These are phyloP conservation scores for Trichosporon coremiiforme DNA, from an alignment of 1,284 basidiomycete species.

Conservation along the genomic window DNA sequence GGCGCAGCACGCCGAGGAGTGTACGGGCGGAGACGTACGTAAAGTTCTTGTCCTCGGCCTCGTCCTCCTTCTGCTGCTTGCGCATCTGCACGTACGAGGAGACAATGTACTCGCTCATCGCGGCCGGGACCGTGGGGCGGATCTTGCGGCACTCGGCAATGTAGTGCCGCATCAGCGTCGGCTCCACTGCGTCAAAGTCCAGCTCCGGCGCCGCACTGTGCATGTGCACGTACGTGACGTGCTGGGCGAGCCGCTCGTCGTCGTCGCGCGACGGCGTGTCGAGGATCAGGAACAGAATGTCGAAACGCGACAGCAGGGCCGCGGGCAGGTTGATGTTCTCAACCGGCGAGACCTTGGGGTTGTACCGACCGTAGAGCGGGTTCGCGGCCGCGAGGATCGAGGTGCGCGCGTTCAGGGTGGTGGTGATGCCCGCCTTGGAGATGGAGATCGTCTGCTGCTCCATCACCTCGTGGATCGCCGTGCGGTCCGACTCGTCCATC, in stretches of 20 bases:
- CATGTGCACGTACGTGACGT: slow-evolving; percentile 99
- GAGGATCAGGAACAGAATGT: slow-evolving; percentile 93
- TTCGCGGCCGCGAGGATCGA: slow-evolving; percentile 98
- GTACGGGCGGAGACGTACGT: slow-evolving; percentile 97
- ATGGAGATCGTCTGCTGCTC: slow-evolving; percentile 99
- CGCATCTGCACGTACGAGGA: slow-evolving; percentile 94
- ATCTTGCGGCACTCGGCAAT: slow-evolving; percentile 90
- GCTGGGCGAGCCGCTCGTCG: slow-evolving; percentile 93
- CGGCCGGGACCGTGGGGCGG: slow-evolving; percentile 80
- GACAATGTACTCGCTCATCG: slow-evolving; percentile 90
- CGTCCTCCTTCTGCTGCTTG: slow-evolving; percentile 87
- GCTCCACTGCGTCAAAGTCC: slow-evolving; percentile 74
- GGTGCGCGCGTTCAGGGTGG: slow-evolving; percentile 96
- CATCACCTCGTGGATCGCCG: slow-evolving; percentile 99
- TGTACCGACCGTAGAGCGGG: slow-evolving; percentile 96
- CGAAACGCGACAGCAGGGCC: slow-evolving; percentile 92
- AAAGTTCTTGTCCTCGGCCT: slow-evolving; percentile 82
- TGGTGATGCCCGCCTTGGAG: slow-evolving; percentile 98
- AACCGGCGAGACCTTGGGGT: slow-evolving; percentile 93
- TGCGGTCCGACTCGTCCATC: slow-evolving; percentile 98
- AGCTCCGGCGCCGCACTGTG: slow-evolving; percentile 83
- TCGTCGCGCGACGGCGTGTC: slow-evolving; percentile 93
- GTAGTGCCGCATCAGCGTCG: slow-evolving; percentile 89
- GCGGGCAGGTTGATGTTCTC: slow-evolving; percentile 99
- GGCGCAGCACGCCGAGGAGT: slow-evolving; percentile 87